Evolutionary conservation across 208 protist genomes (phyloP), one percentile per base, ranked within the genome.

Genomic region (Kentomonas sorsogonicus): DNA sequence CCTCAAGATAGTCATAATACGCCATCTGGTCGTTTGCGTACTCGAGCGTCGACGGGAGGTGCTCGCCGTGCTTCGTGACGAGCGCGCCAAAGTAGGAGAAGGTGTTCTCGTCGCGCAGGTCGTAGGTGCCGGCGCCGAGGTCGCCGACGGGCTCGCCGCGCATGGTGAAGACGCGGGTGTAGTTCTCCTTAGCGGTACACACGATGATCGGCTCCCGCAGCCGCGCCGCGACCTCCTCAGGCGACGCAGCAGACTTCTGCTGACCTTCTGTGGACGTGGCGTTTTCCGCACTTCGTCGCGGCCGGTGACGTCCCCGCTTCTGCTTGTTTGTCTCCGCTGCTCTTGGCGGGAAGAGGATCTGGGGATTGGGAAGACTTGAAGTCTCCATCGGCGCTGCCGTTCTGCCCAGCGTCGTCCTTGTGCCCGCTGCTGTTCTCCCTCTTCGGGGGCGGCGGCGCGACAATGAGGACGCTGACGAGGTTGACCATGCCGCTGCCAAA

Each of bases 121-220:
- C 56, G 77, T 77, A 93, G 10, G 38, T 50, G 39, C 86, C 72
- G 77, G 88, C 87, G 3, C 86, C 86, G 20, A 83, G 71, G 48
- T 93, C 86, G 15, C 86, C 86, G 48, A 93, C 73, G 20, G 73
- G 61, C 16, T 74, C 63, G 0, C 86, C 86, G 45, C 63, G 62
- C 2, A 90, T 45, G 10, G 74, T 82, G 59, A 90, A 93, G 52
- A 77, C 64, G 10, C 86, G 69, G 20, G 79, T 82, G 55, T 81
- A 89, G 45, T 80, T 74, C 20, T 86, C 75, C 2, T 36, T 48
- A 22, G 70, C 74, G 39, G 74, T 81, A 68, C 79, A 90, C 16
- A 85, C 63, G 13, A 88, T 74, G 22, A 89, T 63, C n/a, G 80
- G 62, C 29, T 65, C 64, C n/a, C 18, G 46, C 30, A 27, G 44